Base-by-base conservation (phyloP, 768 basidiomycete genomes). In the Kwoniella heveanensis region DNA sequence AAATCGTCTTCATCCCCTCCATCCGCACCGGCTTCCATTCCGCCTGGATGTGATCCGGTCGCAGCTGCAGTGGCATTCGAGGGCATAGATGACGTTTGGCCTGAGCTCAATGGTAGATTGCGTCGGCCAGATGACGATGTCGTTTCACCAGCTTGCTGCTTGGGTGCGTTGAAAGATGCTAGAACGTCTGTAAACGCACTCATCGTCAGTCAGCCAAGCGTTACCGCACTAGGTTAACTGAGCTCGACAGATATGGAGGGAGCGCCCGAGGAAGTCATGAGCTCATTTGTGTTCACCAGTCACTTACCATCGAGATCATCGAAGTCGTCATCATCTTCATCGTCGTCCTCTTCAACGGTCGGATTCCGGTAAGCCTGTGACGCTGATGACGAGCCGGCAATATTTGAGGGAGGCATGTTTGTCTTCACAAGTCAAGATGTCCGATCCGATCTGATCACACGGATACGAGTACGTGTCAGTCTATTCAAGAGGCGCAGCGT, bases 291-390 rank as follows among this genome's bases (percentile, higher is more conserved):
- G n/a, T n/a, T n/a, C n/a, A n/a, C n/a, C n/a, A n/a, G 32, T n/a
- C 21, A 70, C 72, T 1, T 21, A 78, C 77, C 77, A 50, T 78
- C 77, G 1, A 78, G 62, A 50, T 75, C 77, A 44, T 76, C 75
- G 26, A 78, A 54, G 57, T 78, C 76, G 27, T 78, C 77, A 26
- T 78, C 76, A 26, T 76, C 74, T n/a, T 78, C 76, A 29, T 76
- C 75, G 17, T 77, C 77, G 17, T 74, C 74, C 22, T 73, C 69
- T 9, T 74, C 76, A 36, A 72, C 74, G 27, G 68, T 67, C 1
- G 72, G 66, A 49, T 68, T 63, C 13, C 66, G 52, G 50, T 72
- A 69, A 1, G 51, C 22, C 19, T 54, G 51, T 10, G 39, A 44
- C 32, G 32, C 6, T 44, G 39, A 44, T 3, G 39, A 44, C 15